These are phyloP conservation scores for Lactifluus subvellereus DNA, from an alignment of 768 basidiomycete genomes.

Conservation along the genomic window DNA sequence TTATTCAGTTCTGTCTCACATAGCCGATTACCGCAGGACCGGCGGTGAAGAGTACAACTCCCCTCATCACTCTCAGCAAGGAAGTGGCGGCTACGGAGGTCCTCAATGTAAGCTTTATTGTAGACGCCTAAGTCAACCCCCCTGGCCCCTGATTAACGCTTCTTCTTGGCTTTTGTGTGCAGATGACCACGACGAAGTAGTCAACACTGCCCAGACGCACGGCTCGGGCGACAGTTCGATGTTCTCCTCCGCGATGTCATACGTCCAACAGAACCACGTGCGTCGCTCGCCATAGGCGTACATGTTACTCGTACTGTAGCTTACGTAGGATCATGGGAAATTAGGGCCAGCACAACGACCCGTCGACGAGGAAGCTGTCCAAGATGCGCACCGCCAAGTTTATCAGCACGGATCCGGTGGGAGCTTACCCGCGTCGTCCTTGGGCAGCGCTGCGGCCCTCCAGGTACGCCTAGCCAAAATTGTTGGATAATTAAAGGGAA, in stretches of 20 bases:
- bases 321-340: slow-evolving; percentile 4
- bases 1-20: slow-evolving; percentile 6
- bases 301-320: not conserved
- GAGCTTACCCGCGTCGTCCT: slow-evolving; percentile 50
- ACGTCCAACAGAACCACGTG: slow-evolving; percentile 50
- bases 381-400: slow-evolving; percentile 53
- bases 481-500: not conserved
- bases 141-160: slow-evolving; percentile 5
- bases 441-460: slow-evolving; percentile 76
- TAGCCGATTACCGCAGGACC: slow-evolving; percentile 36
- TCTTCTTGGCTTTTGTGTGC: slow-evolving; percentile 3
- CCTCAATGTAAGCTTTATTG: slow-evolving; percentile 25
- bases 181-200: slow-evolving; percentile 64
- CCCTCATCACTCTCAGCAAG: slow-evolving; percentile 39
- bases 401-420: slow-evolving; percentile 50
- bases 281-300: slow-evolving; percentile 5
- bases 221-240: slow-evolving; percentile 53
- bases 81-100: slow-evolving; percentile 1
- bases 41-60: slow-evolving; percentile 62
- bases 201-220: slow-evolving; percentile 47
- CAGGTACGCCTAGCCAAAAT: slow-evolving; percentile 40
- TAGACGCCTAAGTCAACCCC: not conserved
- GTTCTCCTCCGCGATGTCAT: slow-evolving; percentile 50
- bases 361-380: slow-evolving; percentile 60
- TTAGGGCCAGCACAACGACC: slow-evolving; percentile 50